Evolutionary conservation across 2,329 filamentous ascomycete species (phyloP).

Genomic region (Neofusicoccum laricinum): DNA sequence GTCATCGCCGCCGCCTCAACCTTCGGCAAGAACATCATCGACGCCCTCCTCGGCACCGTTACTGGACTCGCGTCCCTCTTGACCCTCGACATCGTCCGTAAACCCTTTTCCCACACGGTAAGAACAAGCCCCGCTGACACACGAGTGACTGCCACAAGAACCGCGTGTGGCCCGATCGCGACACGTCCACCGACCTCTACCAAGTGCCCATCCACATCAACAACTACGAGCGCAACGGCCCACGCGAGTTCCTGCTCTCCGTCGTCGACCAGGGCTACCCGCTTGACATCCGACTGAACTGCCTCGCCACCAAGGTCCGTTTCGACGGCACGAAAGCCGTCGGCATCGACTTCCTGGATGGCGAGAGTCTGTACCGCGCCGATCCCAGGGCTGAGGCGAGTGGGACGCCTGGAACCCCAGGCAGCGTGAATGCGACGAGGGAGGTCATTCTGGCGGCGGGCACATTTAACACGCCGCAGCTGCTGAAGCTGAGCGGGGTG

Average conservation of each 20-base stretch:
- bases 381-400: slow-evolving; percentile 29
- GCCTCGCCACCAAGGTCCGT: slow-evolving; percentile 62
- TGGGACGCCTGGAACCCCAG: slow-evolving; percentile 33
- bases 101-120: no score
- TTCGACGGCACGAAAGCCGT: slow-evolving; percentile 60
- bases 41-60: slow-evolving; percentile 30
- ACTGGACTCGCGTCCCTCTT: slow-evolving; percentile 44
- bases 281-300: slow-evolving; percentile 58
- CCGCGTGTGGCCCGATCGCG: slow-evolving; percentile 24
- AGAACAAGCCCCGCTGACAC: no score
- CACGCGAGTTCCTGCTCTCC: slow-evolving; percentile 55
- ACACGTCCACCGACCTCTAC: slow-evolving; percentile 49
- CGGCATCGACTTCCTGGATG: slow-evolving; percentile 44
- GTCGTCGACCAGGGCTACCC: slow-evolving; percentile 53
- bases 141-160: slow-evolving; percentile 31
- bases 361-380: slow-evolving; percentile 38
- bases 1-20: slow-evolving; percentile 50
- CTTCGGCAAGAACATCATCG: slow-evolving; percentile 40
- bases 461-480: slow-evolving; percentile 61
- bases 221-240: slow-evolving; percentile 48
- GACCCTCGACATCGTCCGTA: slow-evolving; percentile 42
- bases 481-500: slow-evolving; percentile 63
- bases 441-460: slow-evolving; percentile 50
- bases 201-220: slow-evolving; percentile 54
- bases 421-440: slow-evolving; percentile 40